Conservation (phyloP, 202 grass and related monocot species). For the Miscanthus sacchariflorus region DNA sequence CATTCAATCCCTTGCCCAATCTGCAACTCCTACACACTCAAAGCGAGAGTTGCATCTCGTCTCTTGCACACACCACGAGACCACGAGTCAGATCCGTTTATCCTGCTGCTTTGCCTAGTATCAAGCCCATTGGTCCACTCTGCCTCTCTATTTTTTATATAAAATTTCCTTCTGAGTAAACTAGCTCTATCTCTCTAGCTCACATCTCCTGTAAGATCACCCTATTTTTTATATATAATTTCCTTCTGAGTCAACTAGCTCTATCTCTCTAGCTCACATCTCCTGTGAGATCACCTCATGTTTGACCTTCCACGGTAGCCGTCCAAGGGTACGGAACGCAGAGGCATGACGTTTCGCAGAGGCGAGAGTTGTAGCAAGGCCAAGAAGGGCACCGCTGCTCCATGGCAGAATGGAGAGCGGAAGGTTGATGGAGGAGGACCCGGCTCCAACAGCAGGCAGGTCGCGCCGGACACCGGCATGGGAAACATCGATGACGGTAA, state of each 20-base stretch:
- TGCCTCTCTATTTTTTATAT: background rate
- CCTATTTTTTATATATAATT: conserved; percentile 12
- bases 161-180: conserved; percentile 26
- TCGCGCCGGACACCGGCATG: conserved; percentile 37
- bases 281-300: conserved; percentile 30
- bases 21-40: conserved; percentile 31
- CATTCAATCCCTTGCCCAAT: conserved; percentile 38
- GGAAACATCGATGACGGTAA: conserved; percentile 31
- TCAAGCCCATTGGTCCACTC: conserved; percentile 28
- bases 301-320: conserved; percentile 39
- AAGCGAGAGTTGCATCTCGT: conserved; percentile 12
- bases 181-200: background rate
- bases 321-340: conserved; percentile 21
- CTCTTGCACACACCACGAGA: conserved; percentile 32
- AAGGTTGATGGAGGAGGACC: conserved; percentile 31
- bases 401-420: conserved; percentile 9
- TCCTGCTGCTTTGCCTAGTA: conserved; percentile 43
- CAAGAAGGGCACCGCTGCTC: conserved; percentile 34
- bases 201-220: conserved; percentile 32
- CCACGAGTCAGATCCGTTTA: conserved; percentile 48
- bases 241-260: conserved; percentile 30
- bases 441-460: conserved; percentile 51
- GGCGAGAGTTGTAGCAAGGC: conserved; percentile 41
- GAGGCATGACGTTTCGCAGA: conserved; percentile 49
- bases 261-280: conserved; percentile 11